Base-by-base conservation (phyloP, 106 monocot genomes). In the Dactylorhiza incarnata region DNA sequence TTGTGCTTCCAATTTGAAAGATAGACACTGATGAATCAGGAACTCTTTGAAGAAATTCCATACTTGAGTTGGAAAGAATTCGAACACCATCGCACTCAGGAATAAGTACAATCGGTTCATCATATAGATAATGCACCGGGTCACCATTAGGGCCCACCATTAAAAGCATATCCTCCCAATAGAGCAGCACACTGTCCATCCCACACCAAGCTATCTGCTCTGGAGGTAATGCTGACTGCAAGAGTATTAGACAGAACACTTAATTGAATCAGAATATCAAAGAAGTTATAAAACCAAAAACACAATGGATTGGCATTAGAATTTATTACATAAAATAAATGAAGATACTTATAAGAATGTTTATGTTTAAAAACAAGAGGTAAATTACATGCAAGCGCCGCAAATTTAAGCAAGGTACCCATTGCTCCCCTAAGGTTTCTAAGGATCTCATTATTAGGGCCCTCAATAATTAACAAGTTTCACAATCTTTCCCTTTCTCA, bases 171-270 rank as follows among this genome's bases (percentile, higher is more conserved):
- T 94, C 94, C 70, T 91, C 89, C 99, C 99, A 99, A 81, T 99
- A 90, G 15, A 99, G 88, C 17, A 99, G 84, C 37, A 99, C 99
- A 83, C 91, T 99, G 62, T 99, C 99, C 83, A 89, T 84, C 19
- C 94, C 93, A 86, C 94, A 99, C 99, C 99, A 99, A 79, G 88
- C 89, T 50, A 99, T 81, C 76, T 99, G 99, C 69, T 99, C 94
- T 53, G 99, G 99, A 67, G 99, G 87, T 53, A 89, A 74, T 19
- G 84, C 73, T 48, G 94, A 87, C 94, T 96, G 73, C 81, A 86
- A 83, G 47, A 80, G 48, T 65, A 11, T 19, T 12, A 0, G 5
- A 65, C 2, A 81, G 49, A 62, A 61, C 22, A 10, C 58, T 16
- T 54, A 66, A 29, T 5, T 43, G 2, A 48, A 44, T 14, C 1